Evolutionary conservation across 345 rosid genomes (phyloP).

Genomic region (Linum lewisii): DNA sequence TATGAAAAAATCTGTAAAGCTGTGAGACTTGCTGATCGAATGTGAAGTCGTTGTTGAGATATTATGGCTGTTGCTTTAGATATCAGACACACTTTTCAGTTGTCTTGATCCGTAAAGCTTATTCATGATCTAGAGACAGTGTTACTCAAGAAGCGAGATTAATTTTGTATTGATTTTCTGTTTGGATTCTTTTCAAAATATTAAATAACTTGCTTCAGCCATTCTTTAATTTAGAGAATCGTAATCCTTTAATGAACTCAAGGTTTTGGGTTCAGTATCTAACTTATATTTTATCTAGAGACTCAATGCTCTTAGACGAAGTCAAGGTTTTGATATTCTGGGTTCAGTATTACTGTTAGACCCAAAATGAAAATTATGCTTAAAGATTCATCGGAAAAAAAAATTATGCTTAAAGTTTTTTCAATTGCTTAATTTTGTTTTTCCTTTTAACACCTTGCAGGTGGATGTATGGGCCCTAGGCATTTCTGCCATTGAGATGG

Average conservation of each 20-base stretch:
- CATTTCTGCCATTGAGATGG: slow-evolving; percentile 99
- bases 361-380: background rate
- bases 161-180: background rate
- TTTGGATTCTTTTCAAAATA: background rate
- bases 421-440: slow-evolving; percentile 10
- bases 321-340: background rate
- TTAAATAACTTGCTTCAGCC: no score
- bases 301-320: background rate
- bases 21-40: background rate
- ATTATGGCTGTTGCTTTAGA: background rate
- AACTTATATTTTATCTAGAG: background rate
- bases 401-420: background rate
- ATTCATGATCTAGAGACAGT: background rate
- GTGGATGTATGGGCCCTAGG: slow-evolving; percentile 99
- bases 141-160: background rate
- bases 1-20: background rate
- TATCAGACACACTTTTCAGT: background rate
- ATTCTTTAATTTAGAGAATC: no score
- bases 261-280: no score
- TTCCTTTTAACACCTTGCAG: slow-evolving; percentile 29
- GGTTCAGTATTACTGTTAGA: background rate
- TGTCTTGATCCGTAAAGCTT: background rate
- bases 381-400: no score
- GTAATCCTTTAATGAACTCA: no score
- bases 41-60: background rate